Base-by-base conservation (phyloP, 352 stramenopile genomes). In the Thalassiosira mediterranea region DNA sequence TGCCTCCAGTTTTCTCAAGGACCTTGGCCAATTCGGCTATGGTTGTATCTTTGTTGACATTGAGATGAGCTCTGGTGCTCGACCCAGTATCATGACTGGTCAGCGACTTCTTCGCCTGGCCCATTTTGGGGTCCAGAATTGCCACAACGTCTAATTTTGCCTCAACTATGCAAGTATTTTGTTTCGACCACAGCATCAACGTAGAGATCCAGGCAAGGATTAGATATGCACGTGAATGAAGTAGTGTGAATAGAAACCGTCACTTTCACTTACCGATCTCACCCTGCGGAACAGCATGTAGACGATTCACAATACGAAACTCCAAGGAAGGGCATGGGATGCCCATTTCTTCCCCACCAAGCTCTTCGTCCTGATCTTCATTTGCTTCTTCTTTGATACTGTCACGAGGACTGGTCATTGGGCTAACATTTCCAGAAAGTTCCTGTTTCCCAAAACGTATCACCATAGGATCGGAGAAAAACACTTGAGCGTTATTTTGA, bases 191-290 rank as follows among this genome's bases (percentile, higher is more conserved):
- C n/a, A n/a, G n/a, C n/a, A n/a, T n/a, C n/a, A n/a, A n/a, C 25
- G 25, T 63, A 25, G 17, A 26, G 17, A 53, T 60, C n/a, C n/a
- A n/a, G n/a, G n/a, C n/a, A n/a, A n/a, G n/a, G n/a, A n/a, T n/a
- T n/a, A n/a, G n/a, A n/a, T n/a, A n/a, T n/a, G n/a, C n/a, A n/a
- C n/a, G n/a, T n/a, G n/a, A n/a, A n/a, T n/a, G n/a, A n/a, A n/a
- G n/a, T n/a, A n/a, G n/a, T n/a, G n/a, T n/a, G n/a, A n/a, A n/a
- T n/a, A n/a, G n/a, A n/a, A n/a, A n/a, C n/a, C n/a, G n/a, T n/a
- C n/a, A 51, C 81, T 76, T 5, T 80, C 19, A 53, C 67, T 90
- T 68, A 58, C 85, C 77, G 46, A 90, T 90, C 75, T 88, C 83
- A 57, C 86, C 81, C 0, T 57, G 67, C 3, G 51, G 3, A 15